Evolutionary conservation across 495 filamentous ascomycete species (phyloP).

Genomic region (Usnea hakonensis): DNA sequence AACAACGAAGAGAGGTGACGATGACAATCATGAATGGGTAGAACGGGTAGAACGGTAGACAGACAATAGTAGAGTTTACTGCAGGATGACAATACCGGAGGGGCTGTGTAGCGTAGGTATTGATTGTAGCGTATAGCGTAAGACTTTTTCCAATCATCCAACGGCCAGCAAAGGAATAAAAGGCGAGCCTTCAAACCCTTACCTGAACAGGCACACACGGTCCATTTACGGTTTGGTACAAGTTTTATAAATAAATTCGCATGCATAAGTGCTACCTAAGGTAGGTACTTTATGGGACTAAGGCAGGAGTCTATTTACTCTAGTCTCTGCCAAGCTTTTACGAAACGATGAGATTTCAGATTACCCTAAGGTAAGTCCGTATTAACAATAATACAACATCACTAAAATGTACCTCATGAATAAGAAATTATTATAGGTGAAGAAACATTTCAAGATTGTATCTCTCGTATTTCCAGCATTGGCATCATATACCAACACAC

Average conservation of each 20-base stretch:
- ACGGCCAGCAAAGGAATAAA: not conserved
- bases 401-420: too few species aligned
- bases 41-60: not conserved
- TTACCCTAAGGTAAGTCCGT: too few species aligned
- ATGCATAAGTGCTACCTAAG: not conserved
- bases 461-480: not conserved
- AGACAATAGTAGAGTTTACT: not conserved
- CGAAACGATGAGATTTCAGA: too few species aligned
- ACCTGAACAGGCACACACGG: not conserved
- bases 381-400: too few species aligned
- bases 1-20: not conserved
- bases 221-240: not conserved
- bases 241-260: not conserved
- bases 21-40: constrained; percentile 2
- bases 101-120: constrained; percentile 7
- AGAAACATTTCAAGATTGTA: too few species aligned
- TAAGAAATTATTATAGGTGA: too few species aligned
- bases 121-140: not conserved
- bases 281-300: too few species aligned
- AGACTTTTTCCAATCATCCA: not conserved
- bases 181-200: not conserved
- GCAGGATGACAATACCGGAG: constrained; percentile 4
- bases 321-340: not conserved
- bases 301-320: not conserved
- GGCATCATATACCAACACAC: not conserved